These are phyloP conservation scores for Pseudogymnoascus pannorum DNA, from an alignment of 2,329 filamentous ascomycete species.

Conservation along the genomic window DNA sequence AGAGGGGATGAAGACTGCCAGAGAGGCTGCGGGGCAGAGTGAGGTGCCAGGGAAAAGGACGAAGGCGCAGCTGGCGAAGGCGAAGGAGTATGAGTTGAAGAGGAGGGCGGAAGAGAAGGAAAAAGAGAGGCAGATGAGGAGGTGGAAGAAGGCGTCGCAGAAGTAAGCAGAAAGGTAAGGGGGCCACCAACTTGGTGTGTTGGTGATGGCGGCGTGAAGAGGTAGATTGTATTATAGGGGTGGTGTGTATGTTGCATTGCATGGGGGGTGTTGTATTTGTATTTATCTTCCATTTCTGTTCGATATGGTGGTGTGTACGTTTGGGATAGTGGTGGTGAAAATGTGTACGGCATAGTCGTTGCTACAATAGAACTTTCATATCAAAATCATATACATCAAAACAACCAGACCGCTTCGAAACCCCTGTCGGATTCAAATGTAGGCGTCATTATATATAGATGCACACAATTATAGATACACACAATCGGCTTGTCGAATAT, in stretches of 20 bases:
- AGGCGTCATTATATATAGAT: not conserved
- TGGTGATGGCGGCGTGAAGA: not conserved
- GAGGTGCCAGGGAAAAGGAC: slow-evolving; percentile 21
- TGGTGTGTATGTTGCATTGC: slow-evolving; percentile 7
- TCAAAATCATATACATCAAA: not conserved
- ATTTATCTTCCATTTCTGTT: slow-evolving; percentile 5
- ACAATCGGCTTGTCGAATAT: too few species aligned
- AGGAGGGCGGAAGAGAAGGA: slow-evolving; percentile 15
- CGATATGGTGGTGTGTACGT: not conserved
- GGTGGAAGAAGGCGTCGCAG: slow-evolving; percentile 11
- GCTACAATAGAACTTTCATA: slow-evolving; percentile 6
- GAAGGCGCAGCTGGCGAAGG: slow-evolving; percentile 15
- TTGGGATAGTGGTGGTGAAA: not conserved
- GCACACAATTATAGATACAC: not conserved
- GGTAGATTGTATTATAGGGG: not conserved
- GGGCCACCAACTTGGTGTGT: not conserved
- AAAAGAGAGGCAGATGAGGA: slow-evolving; percentile 11
- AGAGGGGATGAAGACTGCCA: slow-evolving; percentile 26
- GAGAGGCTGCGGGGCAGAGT: slow-evolving; percentile 31
- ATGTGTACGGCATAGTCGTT: not conserved
- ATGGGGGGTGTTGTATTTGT: slow-evolving; percentile 1
- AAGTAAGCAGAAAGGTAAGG: slow-evolving; percentile 11
- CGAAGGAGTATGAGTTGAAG: slow-evolving; percentile 20
- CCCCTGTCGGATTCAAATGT: not conserved
- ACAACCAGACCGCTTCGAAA: not conserved